phyloP scores from a whole-genome alignment of 805 yeast species.

The Candida sanyiensis region DNA sequence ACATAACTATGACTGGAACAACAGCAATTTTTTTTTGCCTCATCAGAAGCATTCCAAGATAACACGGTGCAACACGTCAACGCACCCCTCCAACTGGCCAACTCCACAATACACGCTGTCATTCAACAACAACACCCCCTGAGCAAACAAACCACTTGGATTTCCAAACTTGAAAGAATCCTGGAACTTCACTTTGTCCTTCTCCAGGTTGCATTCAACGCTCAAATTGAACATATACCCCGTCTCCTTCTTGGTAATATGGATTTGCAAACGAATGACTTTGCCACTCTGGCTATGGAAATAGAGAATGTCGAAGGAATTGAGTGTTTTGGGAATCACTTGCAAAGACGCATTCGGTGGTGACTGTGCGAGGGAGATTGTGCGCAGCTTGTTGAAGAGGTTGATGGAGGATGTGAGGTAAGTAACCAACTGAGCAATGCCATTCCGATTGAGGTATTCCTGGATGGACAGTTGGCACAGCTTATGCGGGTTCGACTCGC shows the following conservation, averaged over 20 bases:
- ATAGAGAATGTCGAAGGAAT: constrained; percentile 16
- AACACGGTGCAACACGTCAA: constrained; percentile 4
- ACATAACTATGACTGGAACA: too few species aligned
- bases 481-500: constrained; percentile 22
- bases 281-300: constrained; percentile 11
- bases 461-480: constrained; percentile 22
- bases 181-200: neutral
- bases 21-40: too few species aligned
- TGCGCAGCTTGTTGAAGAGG: constrained; percentile 17
- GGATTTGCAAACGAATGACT: constrained; percentile 13
- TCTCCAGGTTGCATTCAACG: constrained; percentile 4
- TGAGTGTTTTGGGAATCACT: constrained; percentile 18
- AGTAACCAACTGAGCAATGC: constrained; percentile 11
- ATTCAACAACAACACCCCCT: constrained; percentile 4
- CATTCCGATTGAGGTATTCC: constrained; percentile 17
- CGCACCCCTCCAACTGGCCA: constrained; percentile 5
- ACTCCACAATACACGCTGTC: constrained; percentile 5
- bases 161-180: constrained; percentile 4
- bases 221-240: constrained; percentile 4
- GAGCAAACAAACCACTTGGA: neutral
- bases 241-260: constrained; percentile 5
- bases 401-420: constrained; percentile 18
- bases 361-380: constrained; percentile 6
- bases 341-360: constrained; percentile 9
- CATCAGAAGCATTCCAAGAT: constrained; percentile 4